A percentile compares a stretch with the other conserved stretches of the same genome.
These are phyloP conservation scores for Coniella vitis DNA, from an alignment of 2,329 filamentous ascomycete genomes.

Conservation along the genomic window DNA sequence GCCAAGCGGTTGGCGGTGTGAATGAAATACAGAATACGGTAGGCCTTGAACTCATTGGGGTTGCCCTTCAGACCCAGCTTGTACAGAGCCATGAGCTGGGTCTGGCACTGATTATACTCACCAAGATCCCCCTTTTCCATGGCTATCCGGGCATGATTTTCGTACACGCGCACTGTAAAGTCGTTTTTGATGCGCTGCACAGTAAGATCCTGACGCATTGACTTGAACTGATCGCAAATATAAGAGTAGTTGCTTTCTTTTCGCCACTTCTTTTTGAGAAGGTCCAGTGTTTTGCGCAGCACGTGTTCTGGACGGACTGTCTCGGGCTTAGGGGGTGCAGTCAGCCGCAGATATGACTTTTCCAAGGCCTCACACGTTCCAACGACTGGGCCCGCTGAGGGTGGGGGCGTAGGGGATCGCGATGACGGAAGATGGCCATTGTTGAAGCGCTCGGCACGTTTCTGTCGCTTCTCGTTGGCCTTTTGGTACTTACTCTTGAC, in stretches of 20 bases:
- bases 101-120: slow-evolving; percentile 99
- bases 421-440: slow-evolving; percentile 50
- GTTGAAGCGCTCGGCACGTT: slow-evolving; percentile 62
- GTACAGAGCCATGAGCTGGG: slow-evolving; percentile 89
- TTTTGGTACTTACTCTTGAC: slow-evolving; percentile 79
- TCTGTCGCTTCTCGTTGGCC: slow-evolving; percentile 79
- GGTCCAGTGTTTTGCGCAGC: slow-evolving; percentile 75
- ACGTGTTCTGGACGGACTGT: slow-evolving; percentile 79
- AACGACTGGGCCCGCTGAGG: slow-evolving; percentile 65
- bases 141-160: slow-evolving; percentile 94
- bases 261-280: slow-evolving; percentile 92
- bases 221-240: slow-evolving; percentile 99
- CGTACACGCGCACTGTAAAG: slow-evolving; percentile 93
- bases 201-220: slow-evolving; percentile 92
- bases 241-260: slow-evolving; percentile 91
- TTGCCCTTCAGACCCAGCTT: slow-evolving; percentile 80
- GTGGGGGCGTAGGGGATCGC: slow-evolving; percentile 48
- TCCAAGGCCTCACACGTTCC: slow-evolving; percentile 80
- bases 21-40: slow-evolving; percentile 99
- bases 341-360: slow-evolving; percentile 92
- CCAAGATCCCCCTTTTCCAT: slow-evolving; percentile 97
- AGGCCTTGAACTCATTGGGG: slow-evolving; percentile 94
- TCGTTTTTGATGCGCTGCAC: slow-evolving; percentile 96
- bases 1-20: slow-evolving; percentile 97
- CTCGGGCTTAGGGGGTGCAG: slow-evolving; percentile 79